Evolutionary conservation across 805 yeast genomes (phyloP).

Genomic region (Kodamaea lidongshanica): DNA sequence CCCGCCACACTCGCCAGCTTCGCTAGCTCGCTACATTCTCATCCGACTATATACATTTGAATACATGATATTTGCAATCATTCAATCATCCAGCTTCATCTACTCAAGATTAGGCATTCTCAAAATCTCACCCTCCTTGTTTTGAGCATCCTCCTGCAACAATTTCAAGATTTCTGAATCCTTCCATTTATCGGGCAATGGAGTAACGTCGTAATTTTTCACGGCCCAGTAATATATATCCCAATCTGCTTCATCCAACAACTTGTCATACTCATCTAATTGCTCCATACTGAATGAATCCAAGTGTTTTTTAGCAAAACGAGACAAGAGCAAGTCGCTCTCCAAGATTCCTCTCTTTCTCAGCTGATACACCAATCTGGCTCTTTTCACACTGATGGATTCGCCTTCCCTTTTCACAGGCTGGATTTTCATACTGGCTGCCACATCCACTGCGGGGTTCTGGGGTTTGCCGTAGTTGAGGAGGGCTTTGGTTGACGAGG

Average conservation of each 20-base stretch:
- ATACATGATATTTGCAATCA: no score
- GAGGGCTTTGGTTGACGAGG: conserved; percentile 8
- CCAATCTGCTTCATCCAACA: conserved; percentile 97
- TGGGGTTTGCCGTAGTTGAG: conserved; percentile 40
- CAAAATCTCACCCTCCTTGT: conserved; percentile 63
- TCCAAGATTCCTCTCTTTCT: conserved; percentile 94
- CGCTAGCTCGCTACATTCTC: no score
- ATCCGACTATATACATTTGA: no score
- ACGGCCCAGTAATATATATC: conserved; percentile 98
- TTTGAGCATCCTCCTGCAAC: conserved; percentile 70
- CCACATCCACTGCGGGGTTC: conserved; percentile 35
- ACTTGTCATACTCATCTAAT: conserved; percentile 75
- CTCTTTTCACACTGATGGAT: conserved; percentile 63
- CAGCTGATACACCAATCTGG: conserved; percentile 86
- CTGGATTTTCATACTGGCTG: conserved; percentile 57
- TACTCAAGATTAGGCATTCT: conserved; percentile 70
- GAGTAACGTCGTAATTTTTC: conserved; percentile 69
- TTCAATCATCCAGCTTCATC: no score
- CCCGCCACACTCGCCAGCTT: no score
- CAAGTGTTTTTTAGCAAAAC: conserved; percentile 77
- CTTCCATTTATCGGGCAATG: conserved; percentile 84
- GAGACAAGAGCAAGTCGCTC: conserved; percentile 76
- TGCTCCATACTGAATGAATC: conserved; percentile 52
- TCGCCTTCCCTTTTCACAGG: conserved; percentile 80
- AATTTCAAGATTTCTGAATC: conserved; percentile 53